Evolutionary conservation across 2,329 filamentous ascomycete species (phyloP).

Genomic region (Purpureocillium lavendulum): DNA sequence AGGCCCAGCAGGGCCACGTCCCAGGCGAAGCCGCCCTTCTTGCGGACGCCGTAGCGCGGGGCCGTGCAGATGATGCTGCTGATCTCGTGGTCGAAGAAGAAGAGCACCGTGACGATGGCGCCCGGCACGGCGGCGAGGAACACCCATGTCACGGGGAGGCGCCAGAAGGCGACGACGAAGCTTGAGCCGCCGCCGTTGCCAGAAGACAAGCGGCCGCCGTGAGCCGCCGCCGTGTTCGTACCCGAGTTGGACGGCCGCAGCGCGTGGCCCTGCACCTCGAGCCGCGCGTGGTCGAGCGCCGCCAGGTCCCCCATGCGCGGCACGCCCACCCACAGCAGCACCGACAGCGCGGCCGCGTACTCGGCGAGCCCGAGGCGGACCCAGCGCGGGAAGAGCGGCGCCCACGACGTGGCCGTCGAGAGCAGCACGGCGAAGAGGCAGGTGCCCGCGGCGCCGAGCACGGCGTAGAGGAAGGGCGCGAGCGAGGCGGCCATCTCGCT

Average conservation of each 20-base stretch:
- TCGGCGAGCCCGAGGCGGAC: conserved; percentile 52
- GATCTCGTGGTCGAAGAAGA: conserved; percentile 64
- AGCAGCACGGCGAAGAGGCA: conserved; percentile 54
- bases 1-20: conserved; percentile 53
- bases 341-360: conserved; percentile 58
- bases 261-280: conserved; percentile 41
- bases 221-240: too few relatives aligned
- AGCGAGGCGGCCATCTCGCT: conserved; percentile 32
- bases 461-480: conserved; percentile 55
- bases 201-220: too few relatives aligned
- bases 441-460: conserved; percentile 56
- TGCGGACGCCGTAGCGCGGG: conserved; percentile 49
- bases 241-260: conserved; percentile 55
- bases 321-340: conserved; percentile 56
- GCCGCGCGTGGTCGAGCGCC: conserved; percentile 46
- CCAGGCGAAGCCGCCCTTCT: conserved; percentile 57
- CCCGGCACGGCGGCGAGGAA: conserved; percentile 55
- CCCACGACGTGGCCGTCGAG: conserved; percentile 53
- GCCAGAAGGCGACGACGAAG: conserved; percentile 59
- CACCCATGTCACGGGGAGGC: conserved; percentile 48
- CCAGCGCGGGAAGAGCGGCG: conserved; percentile 52
- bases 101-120: conserved; percentile 56
- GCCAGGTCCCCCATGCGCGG: conserved; percentile 53
- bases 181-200: too few relatives aligned
- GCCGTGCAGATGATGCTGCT: conserved; percentile 61